phyloP scores from a whole-genome alignment of 495 filamentous ascomycete genomes.

The Neurospora discreta region DNA sequence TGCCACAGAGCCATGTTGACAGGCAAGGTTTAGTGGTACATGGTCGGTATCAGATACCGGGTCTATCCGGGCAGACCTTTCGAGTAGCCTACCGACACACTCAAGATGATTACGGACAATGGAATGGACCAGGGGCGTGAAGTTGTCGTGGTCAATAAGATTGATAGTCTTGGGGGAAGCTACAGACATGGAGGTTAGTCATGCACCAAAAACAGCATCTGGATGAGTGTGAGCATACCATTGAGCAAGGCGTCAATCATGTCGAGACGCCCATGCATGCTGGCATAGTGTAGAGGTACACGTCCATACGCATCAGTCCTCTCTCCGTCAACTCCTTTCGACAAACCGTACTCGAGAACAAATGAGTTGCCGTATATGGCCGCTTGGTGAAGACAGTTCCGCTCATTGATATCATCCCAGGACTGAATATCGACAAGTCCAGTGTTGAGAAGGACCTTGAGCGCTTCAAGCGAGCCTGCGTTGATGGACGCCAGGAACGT shows the following conservation, averaged over 20 bases:
- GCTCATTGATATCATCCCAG: conserved; percentile 93
- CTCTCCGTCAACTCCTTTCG: conserved; percentile 59
- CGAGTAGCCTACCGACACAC: conserved; percentile 67
- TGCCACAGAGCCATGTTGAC: conserved; percentile 73
- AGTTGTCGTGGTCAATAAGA: conserved; percentile 88
- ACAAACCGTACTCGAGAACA: conserved; percentile 63
- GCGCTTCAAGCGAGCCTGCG: conserved; percentile 68
- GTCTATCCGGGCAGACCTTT: conserved; percentile 64
- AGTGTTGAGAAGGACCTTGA: conserved; percentile 66
- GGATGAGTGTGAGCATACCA: conserved; percentile 23
- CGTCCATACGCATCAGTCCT: conserved; percentile 86
- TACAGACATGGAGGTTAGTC: conserved; percentile 4
- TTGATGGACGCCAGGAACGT: conserved; percentile 82
- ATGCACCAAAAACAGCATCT: not conserved
- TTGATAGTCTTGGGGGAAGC: conserved; percentile 56
- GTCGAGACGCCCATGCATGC: conserved; percentile 80
- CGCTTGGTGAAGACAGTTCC: conserved; percentile 91
- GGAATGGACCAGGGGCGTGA: conserved; percentile 87
- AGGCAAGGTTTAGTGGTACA: conserved; percentile 87
- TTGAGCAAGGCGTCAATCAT: conserved; percentile 67
- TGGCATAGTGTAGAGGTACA: conserved; percentile 90
- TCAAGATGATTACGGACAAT: conserved; percentile 74
- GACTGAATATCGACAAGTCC: conserved; percentile 74
- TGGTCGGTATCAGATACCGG: conserved; percentile 78
- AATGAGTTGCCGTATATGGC: conserved; percentile 75